Percentiles rank a stretch among this genome's conserved stretches.
These are phyloP conservation scores for Shiraia sp. DNA, from an alignment of 2,329 filamentous ascomycete genomes.

Conservation along the genomic window DNA sequence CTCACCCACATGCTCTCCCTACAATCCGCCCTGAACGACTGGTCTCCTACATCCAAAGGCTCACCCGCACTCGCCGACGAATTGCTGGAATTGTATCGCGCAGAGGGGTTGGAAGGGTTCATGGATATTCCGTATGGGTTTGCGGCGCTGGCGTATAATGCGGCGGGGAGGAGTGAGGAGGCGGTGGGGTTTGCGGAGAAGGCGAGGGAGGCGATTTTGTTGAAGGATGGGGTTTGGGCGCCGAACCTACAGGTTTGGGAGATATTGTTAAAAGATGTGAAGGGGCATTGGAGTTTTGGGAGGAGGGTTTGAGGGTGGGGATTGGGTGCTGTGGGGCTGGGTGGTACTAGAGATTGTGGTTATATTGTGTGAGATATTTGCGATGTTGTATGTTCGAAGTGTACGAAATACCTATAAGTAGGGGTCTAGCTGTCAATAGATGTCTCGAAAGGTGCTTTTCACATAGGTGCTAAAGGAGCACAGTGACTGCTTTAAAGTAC, in stretches of 20 bases:
- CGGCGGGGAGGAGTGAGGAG: conserved; percentile 26
- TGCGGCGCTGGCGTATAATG: conserved; percentile 47
- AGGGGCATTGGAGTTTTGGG: conserved; percentile 37
- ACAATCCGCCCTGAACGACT: conserved; percentile 38
- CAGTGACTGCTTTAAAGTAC: too few relatives aligned
- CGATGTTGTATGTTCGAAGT: too few relatives aligned
- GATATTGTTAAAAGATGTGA: conserved; percentile 31
- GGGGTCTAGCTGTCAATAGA: too few relatives aligned
- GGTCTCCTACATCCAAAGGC: conserved; percentile 19
- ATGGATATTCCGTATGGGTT: conserved; percentile 47
- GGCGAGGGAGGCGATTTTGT: conserved; percentile 38
- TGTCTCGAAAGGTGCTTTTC: too few relatives aligned
- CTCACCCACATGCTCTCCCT: conserved; percentile 36
- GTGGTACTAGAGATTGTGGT: too few relatives aligned
- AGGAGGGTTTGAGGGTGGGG: conserved; percentile 5
- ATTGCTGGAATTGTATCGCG: conserved; percentile 40
- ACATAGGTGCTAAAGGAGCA: too few relatives aligned
- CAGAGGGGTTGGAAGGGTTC: conserved; percentile 46
- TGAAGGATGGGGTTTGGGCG: conserved; percentile 44
- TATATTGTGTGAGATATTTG: too few relatives aligned
- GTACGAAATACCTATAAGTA: too few relatives aligned
- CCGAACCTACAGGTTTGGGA: conserved; percentile 40
- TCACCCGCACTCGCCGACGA: conserved; percentile 35
- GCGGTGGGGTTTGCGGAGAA: conserved; percentile 41
- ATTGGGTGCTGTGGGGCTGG: background rate